phyloP scores from a whole-genome alignment of 352 stramenopile species.

The Pythium aristosporum region DNA sequence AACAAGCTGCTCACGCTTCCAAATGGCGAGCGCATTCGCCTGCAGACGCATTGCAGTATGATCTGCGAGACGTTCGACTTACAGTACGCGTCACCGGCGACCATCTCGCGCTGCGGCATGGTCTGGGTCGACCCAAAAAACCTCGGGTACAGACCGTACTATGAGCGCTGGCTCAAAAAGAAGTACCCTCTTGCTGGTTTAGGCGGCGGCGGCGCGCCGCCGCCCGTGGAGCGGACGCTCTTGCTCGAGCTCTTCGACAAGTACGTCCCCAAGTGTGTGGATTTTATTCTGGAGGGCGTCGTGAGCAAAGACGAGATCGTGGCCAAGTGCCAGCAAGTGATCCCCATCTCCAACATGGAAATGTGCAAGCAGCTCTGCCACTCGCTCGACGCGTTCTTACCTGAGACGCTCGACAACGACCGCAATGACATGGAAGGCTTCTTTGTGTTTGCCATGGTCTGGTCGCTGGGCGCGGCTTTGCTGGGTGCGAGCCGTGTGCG shows the following conservation, averaged over 20 bases:
- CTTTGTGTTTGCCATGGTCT: conserved; percentile 93
- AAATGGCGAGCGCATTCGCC: conserved; percentile 94
- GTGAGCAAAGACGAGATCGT: conserved; percentile 86
- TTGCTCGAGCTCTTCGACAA: conserved; percentile 92
- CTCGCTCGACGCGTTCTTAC: conserved; percentile 89
- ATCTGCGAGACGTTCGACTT: conserved; percentile 96
- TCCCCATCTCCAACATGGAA: conserved; percentile 93
- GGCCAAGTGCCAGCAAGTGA: conserved; percentile 90
- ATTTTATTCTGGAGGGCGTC: conserved; percentile 93
- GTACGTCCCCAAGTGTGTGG: conserved; percentile 90
- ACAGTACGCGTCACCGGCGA: conserved; percentile 94
- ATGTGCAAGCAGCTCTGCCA: conserved; percentile 96
- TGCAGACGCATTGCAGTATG: conserved; percentile 92
- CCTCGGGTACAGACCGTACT: conserved; percentile 93
- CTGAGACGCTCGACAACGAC: conserved; percentile 51
- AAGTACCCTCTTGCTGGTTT: conserved; percentile 56
- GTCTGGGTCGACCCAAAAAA: conserved; percentile 97
- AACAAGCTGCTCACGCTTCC: conserved; percentile 95
- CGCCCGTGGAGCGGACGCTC: conserved; percentile 49
- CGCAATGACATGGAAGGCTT: conserved; percentile 85
- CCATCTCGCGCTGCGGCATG: conserved; percentile 95
- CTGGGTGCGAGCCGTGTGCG: conserved; percentile 68
- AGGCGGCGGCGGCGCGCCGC: conserved; percentile 11
- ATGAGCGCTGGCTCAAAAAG: conserved; percentile 93
- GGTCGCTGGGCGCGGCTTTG: conserved; percentile 90